A percentile compares a stretch with the other conserved stretches of the same genome.
Evolutionary conservation across 441 rosid genomes (phyloP).

Genomic region (Brassica hybrid): DNA sequence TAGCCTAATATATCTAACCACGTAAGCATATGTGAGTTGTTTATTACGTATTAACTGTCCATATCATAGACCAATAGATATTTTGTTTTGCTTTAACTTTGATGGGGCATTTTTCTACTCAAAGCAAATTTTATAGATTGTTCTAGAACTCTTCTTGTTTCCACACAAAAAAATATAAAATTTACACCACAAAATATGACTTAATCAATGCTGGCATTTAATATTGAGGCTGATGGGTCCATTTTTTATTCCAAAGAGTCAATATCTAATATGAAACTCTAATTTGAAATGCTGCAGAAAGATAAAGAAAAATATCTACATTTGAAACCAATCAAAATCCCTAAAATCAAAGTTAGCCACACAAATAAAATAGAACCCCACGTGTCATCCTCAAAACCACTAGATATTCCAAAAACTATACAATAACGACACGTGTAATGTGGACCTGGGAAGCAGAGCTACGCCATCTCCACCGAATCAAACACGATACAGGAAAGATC

Average conservation of each 20-base stretch:
- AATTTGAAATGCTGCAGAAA: conserved; percentile 6
- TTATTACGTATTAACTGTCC: conserved; percentile 13
- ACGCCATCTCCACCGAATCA: conserved; percentile 34
- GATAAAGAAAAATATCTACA: neutral
- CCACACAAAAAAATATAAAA: neutral
- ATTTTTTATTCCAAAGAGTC: neutral
- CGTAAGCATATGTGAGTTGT: conserved; percentile 13
- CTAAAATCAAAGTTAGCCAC: conserved; percentile 19
- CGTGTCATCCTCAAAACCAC: conserved; percentile 34
- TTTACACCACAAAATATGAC: neutral
- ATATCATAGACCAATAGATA: conserved; percentile 9
- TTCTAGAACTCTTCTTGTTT: neutral
- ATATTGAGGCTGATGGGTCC: neutral
- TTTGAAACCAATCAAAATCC: neutral
- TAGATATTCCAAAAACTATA: conserved; percentile 26
- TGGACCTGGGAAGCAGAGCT: too few relatives aligned
- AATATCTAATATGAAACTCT: neutral
- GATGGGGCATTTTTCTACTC: conserved; percentile 25
- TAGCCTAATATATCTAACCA: neutral
- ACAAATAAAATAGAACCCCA: neutral
- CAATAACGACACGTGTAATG: conserved; percentile 27
- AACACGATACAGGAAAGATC: conserved; percentile 36
- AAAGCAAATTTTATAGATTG: conserved; percentile 25
- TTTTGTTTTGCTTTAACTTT: neutral
- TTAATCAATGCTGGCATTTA: neutral